phyloP scores from a whole-genome alignment of 306 rosid species.

The Lathyrus aphaca region DNA sequence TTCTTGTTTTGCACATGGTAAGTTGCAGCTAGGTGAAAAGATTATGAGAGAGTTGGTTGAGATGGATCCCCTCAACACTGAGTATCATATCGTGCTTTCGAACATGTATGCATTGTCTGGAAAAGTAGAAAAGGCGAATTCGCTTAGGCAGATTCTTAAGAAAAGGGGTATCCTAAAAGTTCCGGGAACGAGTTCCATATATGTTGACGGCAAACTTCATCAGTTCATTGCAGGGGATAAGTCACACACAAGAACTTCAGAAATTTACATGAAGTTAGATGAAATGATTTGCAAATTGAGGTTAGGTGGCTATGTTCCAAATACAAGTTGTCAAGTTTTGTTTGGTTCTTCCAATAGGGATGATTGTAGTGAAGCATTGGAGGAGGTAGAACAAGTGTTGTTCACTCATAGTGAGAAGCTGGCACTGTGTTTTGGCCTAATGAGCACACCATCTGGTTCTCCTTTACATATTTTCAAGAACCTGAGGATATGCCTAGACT shows the following conservation, averaged over 20 bases:
- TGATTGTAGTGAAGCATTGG: slow-evolving; percentile 46
- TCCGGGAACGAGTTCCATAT: slow-evolving; percentile 74
- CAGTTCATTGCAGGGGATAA: slow-evolving; percentile 72
- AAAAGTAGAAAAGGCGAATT: slow-evolving; percentile 57
- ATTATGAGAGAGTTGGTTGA: slow-evolving; percentile 56
- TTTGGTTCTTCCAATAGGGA: slow-evolving; percentile 46
- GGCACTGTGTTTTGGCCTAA: slow-evolving; percentile 76
- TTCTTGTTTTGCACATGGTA: slow-evolving; percentile 62
- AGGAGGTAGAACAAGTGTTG: slow-evolving; percentile 72
- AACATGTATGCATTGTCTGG: slow-evolving; percentile 70
- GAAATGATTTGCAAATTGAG: slow-evolving; percentile 64
- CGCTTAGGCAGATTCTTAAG: slow-evolving; percentile 57
- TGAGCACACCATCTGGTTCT: slow-evolving; percentile 55
- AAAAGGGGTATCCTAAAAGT: slow-evolving; percentile 60
- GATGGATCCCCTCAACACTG: slow-evolving; percentile 61
- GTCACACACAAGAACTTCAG: slow-evolving; percentile 51
- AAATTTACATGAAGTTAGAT: slow-evolving; percentile 57
- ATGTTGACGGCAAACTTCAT: slow-evolving; percentile 60
- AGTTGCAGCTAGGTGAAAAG: slow-evolving; percentile 59
- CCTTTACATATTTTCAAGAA: slow-evolving; percentile 69
- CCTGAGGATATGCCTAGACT: slow-evolving; percentile 68
- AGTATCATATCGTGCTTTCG: slow-evolving; percentile 67
- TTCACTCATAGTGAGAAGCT: slow-evolving; percentile 80
- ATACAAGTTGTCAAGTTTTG: slow-evolving; percentile 57
- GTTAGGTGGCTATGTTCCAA: slow-evolving; percentile 69